Conservation (phyloP, 208 protist genomes). For the Novymonas esmeraldas region DNA sequence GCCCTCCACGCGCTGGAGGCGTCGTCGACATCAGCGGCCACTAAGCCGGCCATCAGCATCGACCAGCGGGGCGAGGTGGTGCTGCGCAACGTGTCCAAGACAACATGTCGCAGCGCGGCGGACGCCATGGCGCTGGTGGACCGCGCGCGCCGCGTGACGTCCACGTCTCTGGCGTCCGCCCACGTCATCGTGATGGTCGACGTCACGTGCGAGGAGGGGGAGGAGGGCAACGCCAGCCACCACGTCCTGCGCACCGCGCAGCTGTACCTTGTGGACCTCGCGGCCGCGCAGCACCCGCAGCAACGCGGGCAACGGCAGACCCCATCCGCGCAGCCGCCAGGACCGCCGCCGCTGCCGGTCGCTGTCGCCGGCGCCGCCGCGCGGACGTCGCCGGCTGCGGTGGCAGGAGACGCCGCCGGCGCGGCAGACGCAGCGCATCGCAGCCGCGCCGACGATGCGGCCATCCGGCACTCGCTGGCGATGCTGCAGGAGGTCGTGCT, state of each 20-base stretch:
- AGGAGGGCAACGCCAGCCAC: conserved; percentile 25
- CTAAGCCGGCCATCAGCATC: conserved; percentile 19
- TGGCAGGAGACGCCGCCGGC: background rate
- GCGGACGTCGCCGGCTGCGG: no score
- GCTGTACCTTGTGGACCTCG: conserved; percentile 94
- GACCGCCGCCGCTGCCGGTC: background rate
- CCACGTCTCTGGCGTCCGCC: background rate
- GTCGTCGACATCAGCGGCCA: background rate
- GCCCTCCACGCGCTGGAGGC: background rate
- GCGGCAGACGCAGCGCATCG: background rate
- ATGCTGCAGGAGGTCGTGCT: conserved; percentile 94
- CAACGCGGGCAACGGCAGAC: no score
- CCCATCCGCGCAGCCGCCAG: conserved; percentile 30
- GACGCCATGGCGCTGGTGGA: conserved; percentile 3
- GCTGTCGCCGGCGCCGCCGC: no score
- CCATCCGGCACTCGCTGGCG: conserved; percentile 78
- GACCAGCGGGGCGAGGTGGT: conserved; percentile 22
- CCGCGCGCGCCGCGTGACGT: conserved; percentile 7
- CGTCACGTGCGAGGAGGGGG: conserved; percentile 29
- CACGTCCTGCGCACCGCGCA: conserved; percentile 31
- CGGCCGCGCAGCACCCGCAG: conserved; percentile 68
- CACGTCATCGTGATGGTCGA: conserved; percentile 91
- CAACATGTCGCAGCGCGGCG: conserved; percentile 4
- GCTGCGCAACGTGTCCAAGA: conserved; percentile 10
- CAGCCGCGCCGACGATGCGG: conserved; percentile 9